These are phyloP conservation scores for Linnemannia schmuckeri DNA, from an alignment of 192 early-diverging fungal species.

Conservation along the genomic window DNA sequence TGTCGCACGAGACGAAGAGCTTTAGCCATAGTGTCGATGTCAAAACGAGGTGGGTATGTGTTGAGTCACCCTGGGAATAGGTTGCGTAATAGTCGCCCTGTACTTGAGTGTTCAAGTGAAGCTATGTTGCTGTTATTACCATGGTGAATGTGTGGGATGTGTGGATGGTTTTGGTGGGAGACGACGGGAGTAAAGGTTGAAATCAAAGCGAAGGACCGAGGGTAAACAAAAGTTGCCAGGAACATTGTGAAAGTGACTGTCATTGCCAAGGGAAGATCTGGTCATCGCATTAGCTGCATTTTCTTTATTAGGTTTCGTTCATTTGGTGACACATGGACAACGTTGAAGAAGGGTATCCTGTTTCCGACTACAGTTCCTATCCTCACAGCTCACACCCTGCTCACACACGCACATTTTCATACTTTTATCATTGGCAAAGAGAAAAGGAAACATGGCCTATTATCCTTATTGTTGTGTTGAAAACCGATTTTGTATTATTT, in stretches of 20 bases:
- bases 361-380: too few relatives aligned
- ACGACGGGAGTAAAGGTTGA: constrained; percentile 12
- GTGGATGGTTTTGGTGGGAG: neutral
- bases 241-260: neutral
- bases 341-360: too few relatives aligned
- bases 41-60: neutral
- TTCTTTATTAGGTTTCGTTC: too few relatives aligned
- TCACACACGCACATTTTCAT: neutral
- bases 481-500: constrained; percentile 7
- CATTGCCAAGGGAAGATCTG: neutral
- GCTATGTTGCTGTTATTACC: neutral
- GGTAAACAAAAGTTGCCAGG: neutral
- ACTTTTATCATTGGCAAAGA: neutral
- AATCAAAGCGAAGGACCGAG: neutral
- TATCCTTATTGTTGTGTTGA: neutral
- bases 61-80: neutral
- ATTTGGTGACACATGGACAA: too few relatives aligned
- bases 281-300: neutral
- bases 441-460: neutral
- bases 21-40: too few relatives aligned
- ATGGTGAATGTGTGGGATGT: constrained; percentile 9
- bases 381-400: neutral
- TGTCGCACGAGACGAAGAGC: too few relatives aligned
- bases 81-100: neutral
- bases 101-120: neutral